A percentile compares a stretch with the other conserved stretches of the same genome.
Evolutionary conservation across 2,329 filamentous ascomycete genomes (phyloP).

Genomic region (Neoscytalidium dimidiatum): DNA sequence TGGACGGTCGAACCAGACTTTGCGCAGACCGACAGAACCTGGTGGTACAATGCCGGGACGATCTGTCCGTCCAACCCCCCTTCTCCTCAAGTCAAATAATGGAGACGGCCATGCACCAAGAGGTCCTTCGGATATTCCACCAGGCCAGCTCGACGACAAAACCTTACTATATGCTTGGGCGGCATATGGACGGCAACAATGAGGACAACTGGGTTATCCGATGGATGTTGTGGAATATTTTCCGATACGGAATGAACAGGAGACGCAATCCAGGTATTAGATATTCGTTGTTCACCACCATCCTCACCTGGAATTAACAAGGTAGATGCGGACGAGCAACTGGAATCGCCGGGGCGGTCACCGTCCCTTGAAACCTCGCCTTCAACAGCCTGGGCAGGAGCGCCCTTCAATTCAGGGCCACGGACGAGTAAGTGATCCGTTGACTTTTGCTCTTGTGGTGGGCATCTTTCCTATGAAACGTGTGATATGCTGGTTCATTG

Average conservation of each 20-base stretch:
- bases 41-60: constrained; percentile 26
- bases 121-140: constrained; percentile 45
- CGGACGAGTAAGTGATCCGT: background rate
- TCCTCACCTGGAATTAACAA: background rate
- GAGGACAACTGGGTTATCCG: constrained; percentile 53
- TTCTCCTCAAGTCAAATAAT: constrained; percentile 50
- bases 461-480: background rate
- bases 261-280: background rate
- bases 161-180: constrained; percentile 45
- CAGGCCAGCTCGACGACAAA: constrained; percentile 40
- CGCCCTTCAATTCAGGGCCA: background rate
- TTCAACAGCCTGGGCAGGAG: background rate
- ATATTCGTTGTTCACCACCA: background rate
- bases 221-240: constrained; percentile 55
- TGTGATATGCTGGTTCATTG: background rate
- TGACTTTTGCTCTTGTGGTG: background rate
- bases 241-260: constrained; percentile 38
- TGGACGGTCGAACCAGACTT: background rate
- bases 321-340: background rate
- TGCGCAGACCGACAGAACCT: constrained; percentile 1
- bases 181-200: constrained; percentile 40
- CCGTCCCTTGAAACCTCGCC: no score
- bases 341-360: background rate
- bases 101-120: constrained; percentile 49
- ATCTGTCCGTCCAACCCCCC: constrained; percentile 31